Percentiles rank a stretch among this genome's conserved stretches.
Conservation (phyloP, 208 protist species). For the Acanthamoeba sp. region DNA sequence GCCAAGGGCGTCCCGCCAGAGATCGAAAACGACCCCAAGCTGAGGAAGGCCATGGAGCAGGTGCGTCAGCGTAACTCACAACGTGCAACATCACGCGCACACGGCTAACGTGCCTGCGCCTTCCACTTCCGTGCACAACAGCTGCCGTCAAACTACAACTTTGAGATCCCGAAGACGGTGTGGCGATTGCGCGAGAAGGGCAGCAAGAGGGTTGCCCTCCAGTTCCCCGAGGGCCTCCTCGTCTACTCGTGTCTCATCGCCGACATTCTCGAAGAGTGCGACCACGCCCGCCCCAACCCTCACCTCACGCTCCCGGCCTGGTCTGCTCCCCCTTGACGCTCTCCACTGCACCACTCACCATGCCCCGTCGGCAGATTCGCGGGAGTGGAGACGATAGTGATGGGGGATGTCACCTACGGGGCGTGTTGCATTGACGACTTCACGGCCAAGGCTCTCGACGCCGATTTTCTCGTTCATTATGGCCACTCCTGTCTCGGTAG, state of each 20-base stretch:
- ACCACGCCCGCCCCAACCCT: not conserved
- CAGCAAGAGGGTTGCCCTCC: slow-evolving; percentile 94
- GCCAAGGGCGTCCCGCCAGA: slow-evolving; percentile 28
- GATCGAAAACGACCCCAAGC: slow-evolving; percentile 67
- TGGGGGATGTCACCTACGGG: slow-evolving; percentile 99
- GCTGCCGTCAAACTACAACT: slow-evolving; percentile 98
- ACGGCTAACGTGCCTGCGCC: not conserved
- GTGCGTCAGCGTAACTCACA: not conserved
- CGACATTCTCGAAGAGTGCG: slow-evolving; percentile 95
- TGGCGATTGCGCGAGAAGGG: slow-evolving; percentile 91
- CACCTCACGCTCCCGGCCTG: not conserved
- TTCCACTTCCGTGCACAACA: not conserved
- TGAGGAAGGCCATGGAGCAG: slow-evolving; percentile 51
- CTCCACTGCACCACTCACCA: not conserved
- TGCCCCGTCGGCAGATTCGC: slow-evolving; percentile 80
- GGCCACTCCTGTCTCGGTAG: slow-evolving; percentile 97
- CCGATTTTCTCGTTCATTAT: slow-evolving; percentile 99
- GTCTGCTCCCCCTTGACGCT: not conserved
- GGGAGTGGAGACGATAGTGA: slow-evolving; percentile 95
- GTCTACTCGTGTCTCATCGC: slow-evolving; percentile 97
- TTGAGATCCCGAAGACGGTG: slow-evolving; percentile 99
- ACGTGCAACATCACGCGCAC: not conserved
- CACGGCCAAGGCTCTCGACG: slow-evolving; percentile 95
- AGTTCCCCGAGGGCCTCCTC: slow-evolving; percentile 99
- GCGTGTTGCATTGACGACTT: slow-evolving; percentile 99